Conservation (phyloP, 202 grass and related monocot species). For the Dendrocalamus latiflorus region DNA sequence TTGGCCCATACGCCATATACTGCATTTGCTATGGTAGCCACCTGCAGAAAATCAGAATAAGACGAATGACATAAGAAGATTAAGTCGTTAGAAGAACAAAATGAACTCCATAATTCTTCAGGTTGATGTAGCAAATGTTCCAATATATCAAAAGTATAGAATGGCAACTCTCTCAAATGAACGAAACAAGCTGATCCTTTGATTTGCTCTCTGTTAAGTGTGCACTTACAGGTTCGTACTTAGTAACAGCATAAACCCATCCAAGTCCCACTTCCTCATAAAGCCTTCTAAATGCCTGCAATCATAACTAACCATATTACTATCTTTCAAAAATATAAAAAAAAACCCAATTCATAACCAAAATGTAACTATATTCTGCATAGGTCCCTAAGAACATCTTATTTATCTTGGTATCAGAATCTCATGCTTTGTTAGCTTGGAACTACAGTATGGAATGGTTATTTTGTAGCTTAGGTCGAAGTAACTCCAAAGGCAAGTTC, state of each 20-base stretch:
- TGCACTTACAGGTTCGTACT: slow-evolving; percentile 87
- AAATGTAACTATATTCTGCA: slow-evolving; percentile 2
- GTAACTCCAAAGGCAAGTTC: background rate
- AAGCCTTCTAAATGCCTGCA: slow-evolving; percentile 88
- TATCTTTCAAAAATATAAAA: background rate
- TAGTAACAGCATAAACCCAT: slow-evolving; percentile 94
- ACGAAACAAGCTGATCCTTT: background rate
- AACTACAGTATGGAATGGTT: background rate
- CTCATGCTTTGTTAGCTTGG: background rate
- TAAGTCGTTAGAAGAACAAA: background rate
- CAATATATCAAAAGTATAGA: background rate
- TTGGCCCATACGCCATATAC: slow-evolving; percentile 89
- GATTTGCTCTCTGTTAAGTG: background rate
- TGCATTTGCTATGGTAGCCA: slow-evolving; percentile 81
- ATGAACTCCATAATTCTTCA: background rate
- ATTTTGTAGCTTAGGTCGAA: slow-evolving; percentile 9
- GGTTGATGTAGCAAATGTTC: background rate
- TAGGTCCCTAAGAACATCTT: background rate
- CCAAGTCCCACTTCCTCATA: slow-evolving; percentile 93
- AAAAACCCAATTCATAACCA: background rate
- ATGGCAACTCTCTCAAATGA: slow-evolving; percentile 8
- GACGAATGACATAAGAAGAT: background rate
- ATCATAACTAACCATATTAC: background rate
- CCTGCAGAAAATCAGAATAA: slow-evolving; percentile 36
- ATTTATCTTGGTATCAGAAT: background rate